Base-by-base conservation (phyloP, 78 protist species). In the Speleostelium caveatum region DNA sequence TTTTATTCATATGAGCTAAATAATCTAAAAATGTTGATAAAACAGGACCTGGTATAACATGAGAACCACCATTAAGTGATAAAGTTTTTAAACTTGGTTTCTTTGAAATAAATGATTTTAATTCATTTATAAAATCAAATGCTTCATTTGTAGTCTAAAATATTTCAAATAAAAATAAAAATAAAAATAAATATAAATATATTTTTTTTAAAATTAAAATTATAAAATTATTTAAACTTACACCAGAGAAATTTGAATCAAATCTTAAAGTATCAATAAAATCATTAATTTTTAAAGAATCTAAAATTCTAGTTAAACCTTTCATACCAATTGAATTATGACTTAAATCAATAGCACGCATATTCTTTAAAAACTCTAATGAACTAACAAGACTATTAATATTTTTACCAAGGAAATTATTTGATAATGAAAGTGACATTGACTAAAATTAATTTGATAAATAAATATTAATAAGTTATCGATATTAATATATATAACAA, bases 141-240 rank as follows among this genome's bases (percentile, higher is more conserved):
- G 65, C 86, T 38, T 76, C 86, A 22, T 63, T 76, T 24, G 69
- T 24, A 5, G 77, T 24, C 75, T 68, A 45, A 17, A 32, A 26
- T 5, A 24, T 68, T n/a, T n/a, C n/a, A n/a, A n/a, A n/a, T n/a
- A n/a, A n/a, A n/a, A n/a, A n/a, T n/a, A n/a, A n/a, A n/a, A 24
- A 26, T 32, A 7, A 68, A 21, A 12, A 45, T 45, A 41, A 32
- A 8, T 38, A 39, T 45, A 41, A 5, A 68, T 38, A 21, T 21
- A 10, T 10, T 39, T 10, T 5, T 41, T 41, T 10, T 45, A 10
- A 4, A n/a, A 30, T 32, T 39, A n/a, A 19, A 58, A 58, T 58
- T 10, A n/a, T n/a, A 19, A 58, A 22, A 58, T 68, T 45, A n/a
- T 42, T 68, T 22, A 22, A 5, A 33, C 61, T 14, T 2, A 32